phyloP scores from a whole-genome alignment of 768 basidiomycete species.

The Suillus americanus region DNA sequence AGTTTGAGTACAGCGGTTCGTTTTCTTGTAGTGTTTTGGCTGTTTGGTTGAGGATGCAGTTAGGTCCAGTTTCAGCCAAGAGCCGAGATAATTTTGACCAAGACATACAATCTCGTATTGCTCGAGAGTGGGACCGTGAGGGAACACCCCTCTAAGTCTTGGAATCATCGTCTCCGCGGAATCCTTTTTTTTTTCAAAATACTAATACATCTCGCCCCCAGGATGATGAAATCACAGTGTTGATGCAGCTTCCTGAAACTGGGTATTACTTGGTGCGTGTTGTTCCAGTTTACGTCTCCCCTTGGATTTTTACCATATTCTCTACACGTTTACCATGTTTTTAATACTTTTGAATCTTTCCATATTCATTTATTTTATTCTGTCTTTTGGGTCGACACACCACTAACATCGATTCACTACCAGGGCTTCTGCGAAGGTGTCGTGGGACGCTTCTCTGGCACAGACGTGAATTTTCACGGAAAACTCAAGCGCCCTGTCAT shows the following conservation, averaged over 20 bases:
- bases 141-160: neutral
- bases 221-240: constrained; percentile 78
- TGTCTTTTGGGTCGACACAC: neutral
- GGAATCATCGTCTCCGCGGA: neutral
- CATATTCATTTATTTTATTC: neutral
- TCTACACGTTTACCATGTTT: neutral
- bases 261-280: constrained; percentile 62
- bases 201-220: constrained; percentile 24
- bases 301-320: neutral
- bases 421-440: constrained; percentile 89
- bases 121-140: neutral
- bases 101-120: neutral
- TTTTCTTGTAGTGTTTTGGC: neutral
- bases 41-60: neutral
- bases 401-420: neutral
- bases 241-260: constrained; percentile 66
- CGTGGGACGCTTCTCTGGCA: constrained; percentile 68
- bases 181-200: neutral
- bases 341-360: neutral
- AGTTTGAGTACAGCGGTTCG: neutral
- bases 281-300: constrained; percentile 1
- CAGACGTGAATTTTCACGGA: constrained; percentile 65
- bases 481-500: constrained; percentile 81
- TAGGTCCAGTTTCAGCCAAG: neutral
- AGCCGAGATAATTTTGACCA: neutral